Base-by-base conservation (phyloP, 1,284 basidiomycete species). In the Laetiporus sulphureus region DNA sequence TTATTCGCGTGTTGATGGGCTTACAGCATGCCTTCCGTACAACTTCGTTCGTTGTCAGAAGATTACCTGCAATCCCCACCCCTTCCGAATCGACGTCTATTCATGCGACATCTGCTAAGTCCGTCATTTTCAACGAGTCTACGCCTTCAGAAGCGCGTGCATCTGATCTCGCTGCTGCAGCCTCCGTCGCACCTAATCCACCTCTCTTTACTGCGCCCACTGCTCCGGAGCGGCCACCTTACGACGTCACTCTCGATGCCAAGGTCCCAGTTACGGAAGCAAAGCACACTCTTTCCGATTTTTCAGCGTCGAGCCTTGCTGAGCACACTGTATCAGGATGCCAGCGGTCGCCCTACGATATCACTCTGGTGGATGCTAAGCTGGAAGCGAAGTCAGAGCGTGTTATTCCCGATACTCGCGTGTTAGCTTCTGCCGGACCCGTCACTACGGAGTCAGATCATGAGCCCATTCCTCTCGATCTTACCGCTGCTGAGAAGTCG, bases 321-420 rank as follows among this genome's bases (percentile, higher is more conserved):
- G n/a, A n/a, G n/a, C n/a, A n/a, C n/a, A n/a, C n/a, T n/a, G n/a
- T n/a, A n/a, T n/a, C n/a, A n/a, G n/a, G n/a, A n/a, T n/a, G n/a
- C n/a, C n/a, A n/a, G n/a, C n/a, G n/a, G n/a, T n/a, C n/a, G n/a
- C n/a, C n/a, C n/a, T n/a, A n/a, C n/a, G 70, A 74, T 39, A 61
- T 59, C 31, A 58, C 59, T 24, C 11, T 21, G 4, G 33, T 50
- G 13, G 68, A 69, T 40, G 54, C 67, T 20, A 61, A 68, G 63
- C 54, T 65, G 41, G 66, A 67, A 38, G 54, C 61, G 0, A 36
- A 34, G 13, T 38, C 46, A 15, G 46, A 61, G 32, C 57, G 56
- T 46, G n/a, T n/a, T n/a, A n/a, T n/a, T n/a, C n/a, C n/a, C n/a
- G n/a, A 49, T 52, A 5, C 29, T 56, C 10, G 48, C 48, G 16